Conservation (phyloP, 2,329 filamentous ascomycete species). For the Paraphaeosphaeria minitans region DNA sequence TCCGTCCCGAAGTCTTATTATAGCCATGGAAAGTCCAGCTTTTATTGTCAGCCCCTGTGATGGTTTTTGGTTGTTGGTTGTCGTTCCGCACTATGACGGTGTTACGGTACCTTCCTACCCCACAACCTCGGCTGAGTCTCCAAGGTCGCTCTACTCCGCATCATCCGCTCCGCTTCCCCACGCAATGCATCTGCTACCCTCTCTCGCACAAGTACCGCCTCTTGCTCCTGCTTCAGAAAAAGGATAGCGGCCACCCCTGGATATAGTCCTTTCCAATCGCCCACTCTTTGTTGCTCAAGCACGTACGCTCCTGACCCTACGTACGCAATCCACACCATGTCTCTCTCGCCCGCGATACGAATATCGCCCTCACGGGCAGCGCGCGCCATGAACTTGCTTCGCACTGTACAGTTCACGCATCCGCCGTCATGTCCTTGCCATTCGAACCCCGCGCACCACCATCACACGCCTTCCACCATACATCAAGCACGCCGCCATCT, state of each 20-base stretch:
- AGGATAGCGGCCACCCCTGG: neutral
- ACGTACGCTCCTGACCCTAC: neutral
- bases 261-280: neutral
- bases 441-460: slow-evolving; percentile 80
- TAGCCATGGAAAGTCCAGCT: no score
- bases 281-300: neutral
- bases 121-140: slow-evolving; percentile 9
- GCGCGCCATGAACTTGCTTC: slow-evolving; percentile 73
- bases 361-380: slow-evolving; percentile 54
- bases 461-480: slow-evolving; percentile 54
- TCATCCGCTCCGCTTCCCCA: neutral
- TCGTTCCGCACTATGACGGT: neutral
- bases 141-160: slow-evolving; percentile 10
- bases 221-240: neutral
- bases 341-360: slow-evolving; percentile 32
- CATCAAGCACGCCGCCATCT: slow-evolving; percentile 63
- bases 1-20: no score
- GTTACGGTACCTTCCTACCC: no score
- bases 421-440: slow-evolving; percentile 95
- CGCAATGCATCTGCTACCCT: neutral
- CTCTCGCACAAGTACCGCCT: neutral
- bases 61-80: no score
- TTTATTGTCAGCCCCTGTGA: no score
- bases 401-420: slow-evolving; percentile 89
- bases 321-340: slow-evolving; percentile 17